Evolutionary conservation across 768 basidiomycete species (phyloP), one percentile per base, ranked within the genome.

Genomic region (Naganishia randhawae): DNA sequence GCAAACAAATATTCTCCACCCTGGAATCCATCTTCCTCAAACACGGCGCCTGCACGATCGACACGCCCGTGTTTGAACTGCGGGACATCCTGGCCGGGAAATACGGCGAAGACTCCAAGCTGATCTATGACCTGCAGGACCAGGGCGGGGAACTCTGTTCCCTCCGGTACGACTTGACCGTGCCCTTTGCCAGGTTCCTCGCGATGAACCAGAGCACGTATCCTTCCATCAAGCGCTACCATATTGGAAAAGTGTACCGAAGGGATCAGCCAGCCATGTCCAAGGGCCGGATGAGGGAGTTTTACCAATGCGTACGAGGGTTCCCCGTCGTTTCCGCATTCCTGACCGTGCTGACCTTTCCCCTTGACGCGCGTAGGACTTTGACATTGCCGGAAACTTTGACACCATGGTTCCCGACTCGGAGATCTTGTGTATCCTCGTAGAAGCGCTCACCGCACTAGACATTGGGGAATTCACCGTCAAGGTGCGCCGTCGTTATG

Each of bases 331-430:
- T 52, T 3, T 50, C 45, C 3, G 6, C 5, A 31, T n/a, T 10
- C 22, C 7, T 7, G 9, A 37, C 22, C 2, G 19, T 31, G 31
- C 25, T 31, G 22, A 22, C 8, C 27, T 22, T 7, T 29, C 29
- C 22, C 16, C 13, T 52, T 62, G 65, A 52, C 67, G 31, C 0
- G 3, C 22, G 17, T 14, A 95, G 93, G 95, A 99, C 80, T 90
- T 98, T 75, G 96, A 98, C 78, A 92, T 98, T 63, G 86, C 89
- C 33, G 96, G 96, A 10, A 75, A 79, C 9, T 97, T 91, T 88
- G 96, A 99, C 78, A 82, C 91, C 3, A 99, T 99, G 96, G 91
- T 99, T 65, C 91, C 96, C 10, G 96, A 98, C 76, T 91, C 91
- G 0, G 96, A 99, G 78, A 78, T 96, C 31, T 84, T 98, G 70